Evolutionary conservation across 225 moss, liverwort and hornwort genomes (phyloP).

Genomic region (Polytrichum commune): DNA sequence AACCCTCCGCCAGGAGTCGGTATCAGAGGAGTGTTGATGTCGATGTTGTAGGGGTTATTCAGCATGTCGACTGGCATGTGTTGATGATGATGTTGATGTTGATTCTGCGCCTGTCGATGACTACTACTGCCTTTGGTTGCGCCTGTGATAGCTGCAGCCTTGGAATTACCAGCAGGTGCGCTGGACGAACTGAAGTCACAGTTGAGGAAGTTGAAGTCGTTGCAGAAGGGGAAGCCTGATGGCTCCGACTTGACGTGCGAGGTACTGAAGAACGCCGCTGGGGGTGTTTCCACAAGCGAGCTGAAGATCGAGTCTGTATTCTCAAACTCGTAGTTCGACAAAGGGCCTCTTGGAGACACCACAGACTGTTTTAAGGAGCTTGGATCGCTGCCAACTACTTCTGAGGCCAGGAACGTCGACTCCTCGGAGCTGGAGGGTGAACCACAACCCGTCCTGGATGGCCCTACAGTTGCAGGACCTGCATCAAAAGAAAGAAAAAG

Average conservation of each 20-base stretch:
- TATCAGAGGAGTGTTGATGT: constrained; percentile 34
- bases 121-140: background rate
- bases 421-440: constrained; percentile 47
- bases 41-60: constrained; percentile 8
- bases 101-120: background rate
- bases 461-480: background rate
- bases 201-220: constrained; percentile 44
- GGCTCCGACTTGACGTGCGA: constrained; percentile 56
- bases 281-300: constrained; percentile 25
- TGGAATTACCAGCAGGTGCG: background rate
- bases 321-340: constrained; percentile 49
- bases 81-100: background rate
- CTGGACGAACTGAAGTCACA: constrained; percentile 26
- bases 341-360: constrained; percentile 45
- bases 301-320: constrained; percentile 34
- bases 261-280: constrained; percentile 14
- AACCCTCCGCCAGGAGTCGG: constrained; percentile 24
- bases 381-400: constrained; percentile 20
- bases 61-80: constrained; percentile 15
- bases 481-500: background rate
- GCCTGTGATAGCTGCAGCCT: constrained; percentile 9
- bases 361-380: constrained; percentile 26
- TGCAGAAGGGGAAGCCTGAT: constrained; percentile 28
- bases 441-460: constrained; percentile 21
- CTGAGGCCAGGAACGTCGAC: constrained; percentile 13